Evolutionary conservation across 192 early-diverging fungal species (phyloP).

Genomic region (Diversispora epigaea): DNA sequence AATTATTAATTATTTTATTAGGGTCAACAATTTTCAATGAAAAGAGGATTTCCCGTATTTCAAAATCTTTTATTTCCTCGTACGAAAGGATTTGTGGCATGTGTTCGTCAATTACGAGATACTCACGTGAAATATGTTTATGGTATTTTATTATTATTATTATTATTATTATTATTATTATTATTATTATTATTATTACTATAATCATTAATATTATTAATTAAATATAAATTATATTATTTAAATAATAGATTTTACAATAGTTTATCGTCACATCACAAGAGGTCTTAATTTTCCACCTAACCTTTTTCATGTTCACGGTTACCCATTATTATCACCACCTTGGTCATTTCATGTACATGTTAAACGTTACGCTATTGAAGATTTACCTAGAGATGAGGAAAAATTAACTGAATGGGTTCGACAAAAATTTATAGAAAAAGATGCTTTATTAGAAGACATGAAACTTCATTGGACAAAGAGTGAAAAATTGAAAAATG

Average conservation of each 20-base stretch:
- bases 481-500: constrained; percentile 36
- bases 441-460: constrained; percentile 79
- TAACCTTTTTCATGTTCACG: constrained; percentile 52
- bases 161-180: background rate
- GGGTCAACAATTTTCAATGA: constrained; percentile 49
- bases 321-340: constrained; percentile 40
- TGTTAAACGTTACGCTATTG: constrained; percentile 63
- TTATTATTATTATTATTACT: no score
- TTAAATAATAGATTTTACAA: constrained; percentile 46
- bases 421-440: constrained; percentile 73
- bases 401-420: constrained; percentile 76
- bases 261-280: constrained; percentile 49
- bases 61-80: constrained; percentile 53
- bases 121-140: constrained; percentile 59
- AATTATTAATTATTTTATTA: constrained; percentile 15
- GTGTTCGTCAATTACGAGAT: constrained; percentile 51
- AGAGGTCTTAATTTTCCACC: constrained; percentile 51
- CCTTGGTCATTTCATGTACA: constrained; percentile 80
- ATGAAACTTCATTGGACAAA: constrained; percentile 54
- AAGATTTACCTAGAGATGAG: constrained; percentile 70
- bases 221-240: background rate
- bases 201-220: background rate
- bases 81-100: constrained; percentile 57
- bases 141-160: constrained; percentile 39
- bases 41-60: constrained; percentile 47